These are phyloP conservation scores for Acmispon strigosus DNA, from an alignment of 306 rosid species.

Conservation along the genomic window DNA sequence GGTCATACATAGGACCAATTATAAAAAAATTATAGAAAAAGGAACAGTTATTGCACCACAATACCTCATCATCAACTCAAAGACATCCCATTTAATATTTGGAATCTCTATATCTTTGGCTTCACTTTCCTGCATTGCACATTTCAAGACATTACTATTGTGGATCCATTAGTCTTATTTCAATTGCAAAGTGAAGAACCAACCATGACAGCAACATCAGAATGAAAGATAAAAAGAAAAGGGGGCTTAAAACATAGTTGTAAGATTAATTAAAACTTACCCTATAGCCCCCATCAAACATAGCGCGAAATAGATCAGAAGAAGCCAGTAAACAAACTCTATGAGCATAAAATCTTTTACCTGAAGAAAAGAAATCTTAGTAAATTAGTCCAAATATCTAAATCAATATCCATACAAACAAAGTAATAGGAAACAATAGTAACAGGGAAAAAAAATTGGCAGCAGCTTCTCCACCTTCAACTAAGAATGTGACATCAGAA, in stretches of 20 bases:
- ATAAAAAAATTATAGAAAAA: background rate
- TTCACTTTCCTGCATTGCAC: constrained; percentile 33
- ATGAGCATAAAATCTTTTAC: constrained; percentile 75
- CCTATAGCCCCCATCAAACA: constrained; percentile 95
- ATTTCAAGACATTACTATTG: constrained; percentile 3
- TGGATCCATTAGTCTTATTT: background rate
- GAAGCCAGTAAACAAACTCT: constrained; percentile 74
- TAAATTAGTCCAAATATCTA: background rate
- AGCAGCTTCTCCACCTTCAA: constrained; percentile 58
- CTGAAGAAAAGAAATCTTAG: constrained; percentile 35
- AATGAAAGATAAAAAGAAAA: background rate
- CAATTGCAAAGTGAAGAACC: background rate
- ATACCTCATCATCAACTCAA: constrained; percentile 90
- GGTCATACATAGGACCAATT: background rate
- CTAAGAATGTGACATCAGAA: constrained; percentile 81
- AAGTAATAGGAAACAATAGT: background rate
- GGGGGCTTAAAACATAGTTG: background rate
- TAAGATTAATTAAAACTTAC: constrained; percentile 35
- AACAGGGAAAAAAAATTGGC: background rate
- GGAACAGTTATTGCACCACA: background rate
- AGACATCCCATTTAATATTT: constrained; percentile 84
- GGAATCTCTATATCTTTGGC: constrained; percentile 76
- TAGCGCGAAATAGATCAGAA: constrained; percentile 81
- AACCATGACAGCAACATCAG: background rate
- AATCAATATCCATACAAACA: background rate